Conservation (phyloP, 495 filamentous ascomycete genomes). For the Cryomyces minteri region DNA sequence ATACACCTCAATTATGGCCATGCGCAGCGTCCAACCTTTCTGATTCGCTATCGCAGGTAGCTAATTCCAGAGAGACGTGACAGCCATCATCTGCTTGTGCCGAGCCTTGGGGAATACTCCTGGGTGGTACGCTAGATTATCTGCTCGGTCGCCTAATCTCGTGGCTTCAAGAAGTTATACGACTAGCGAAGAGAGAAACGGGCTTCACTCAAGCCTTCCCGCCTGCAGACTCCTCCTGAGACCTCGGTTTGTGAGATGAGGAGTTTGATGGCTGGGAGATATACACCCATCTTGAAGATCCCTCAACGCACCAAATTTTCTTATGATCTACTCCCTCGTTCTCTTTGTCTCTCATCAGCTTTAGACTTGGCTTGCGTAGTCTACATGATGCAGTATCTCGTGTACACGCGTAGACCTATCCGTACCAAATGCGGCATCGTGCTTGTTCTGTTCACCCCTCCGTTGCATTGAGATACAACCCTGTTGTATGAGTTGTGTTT, state of each 20-base stretch:
- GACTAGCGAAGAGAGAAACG: constrained; percentile 46
- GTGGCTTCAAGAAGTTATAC: constrained; percentile 62
- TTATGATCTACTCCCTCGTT: too few relatives aligned
- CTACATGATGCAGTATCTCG: too few relatives aligned
- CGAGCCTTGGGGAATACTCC: background rate
- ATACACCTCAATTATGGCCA: background rate
- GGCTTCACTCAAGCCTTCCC: constrained; percentile 25
- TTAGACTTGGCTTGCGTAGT: too few relatives aligned
- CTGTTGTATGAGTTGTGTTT: too few relatives aligned
- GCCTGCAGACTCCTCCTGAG: constrained; percentile 50
- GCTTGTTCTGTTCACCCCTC: too few relatives aligned
- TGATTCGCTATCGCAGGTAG: background rate
- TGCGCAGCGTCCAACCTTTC: background rate
- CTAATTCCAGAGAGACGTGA: background rate
- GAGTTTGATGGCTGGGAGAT: constrained; percentile 44
- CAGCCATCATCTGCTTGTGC: background rate
- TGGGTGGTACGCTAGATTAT: constrained; percentile 38
- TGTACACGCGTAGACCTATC: too few relatives aligned
- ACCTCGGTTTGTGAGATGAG: constrained; percentile 28
- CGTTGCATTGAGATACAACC: too few relatives aligned
- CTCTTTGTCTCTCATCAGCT: too few relatives aligned
- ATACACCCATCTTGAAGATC: too few relatives aligned
- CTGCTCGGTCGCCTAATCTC: constrained; percentile 43
- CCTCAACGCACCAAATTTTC: too few relatives aligned
- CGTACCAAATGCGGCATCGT: too few relatives aligned